Conservation (phyloP, 306 rosid species). For the Dryas drummondii region DNA sequence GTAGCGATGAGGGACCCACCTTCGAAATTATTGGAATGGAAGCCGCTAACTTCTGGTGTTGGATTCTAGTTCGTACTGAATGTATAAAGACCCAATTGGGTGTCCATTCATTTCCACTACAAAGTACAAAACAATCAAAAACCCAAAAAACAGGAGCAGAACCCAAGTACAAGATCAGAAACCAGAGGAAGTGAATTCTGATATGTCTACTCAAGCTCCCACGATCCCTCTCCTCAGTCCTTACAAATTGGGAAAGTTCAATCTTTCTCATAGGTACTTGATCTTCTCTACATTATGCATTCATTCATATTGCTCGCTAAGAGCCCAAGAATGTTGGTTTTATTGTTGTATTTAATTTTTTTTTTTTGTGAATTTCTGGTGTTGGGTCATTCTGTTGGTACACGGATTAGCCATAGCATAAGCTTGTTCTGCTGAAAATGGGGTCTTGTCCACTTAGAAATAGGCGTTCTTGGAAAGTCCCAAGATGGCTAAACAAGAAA, state of each 20-base stretch:
- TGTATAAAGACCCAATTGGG: too few relatives aligned
- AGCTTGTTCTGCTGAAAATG: neutral
- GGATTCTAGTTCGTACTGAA: too few relatives aligned
- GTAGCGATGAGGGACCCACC: too few relatives aligned
- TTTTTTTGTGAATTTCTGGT: neutral
- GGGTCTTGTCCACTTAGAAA: too few relatives aligned
- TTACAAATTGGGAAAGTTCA: conserved; percentile 46
- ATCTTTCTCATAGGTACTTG: conserved; percentile 48
- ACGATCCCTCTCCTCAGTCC: conserved; percentile 26
- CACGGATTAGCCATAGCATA: neutral
- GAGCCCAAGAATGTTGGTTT: neutral
- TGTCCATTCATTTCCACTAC: too few relatives aligned
- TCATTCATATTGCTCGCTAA: neutral
- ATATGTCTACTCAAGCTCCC: neutral
- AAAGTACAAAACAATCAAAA: too few relatives aligned
- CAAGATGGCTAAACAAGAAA: too few relatives aligned
- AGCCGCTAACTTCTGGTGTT: too few relatives aligned
- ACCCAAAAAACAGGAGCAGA: neutral
- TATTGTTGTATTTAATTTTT: neutral
- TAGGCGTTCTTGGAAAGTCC: too few relatives aligned
- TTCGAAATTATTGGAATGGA: too few relatives aligned
- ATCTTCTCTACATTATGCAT: neutral
- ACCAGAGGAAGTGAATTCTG: neutral
- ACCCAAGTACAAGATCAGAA: neutral
- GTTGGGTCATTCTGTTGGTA: neutral